These are phyloP conservation scores for Coemansia pectinata DNA, from an alignment of 192 early-diverging fungal species.

Conservation along the genomic window DNA sequence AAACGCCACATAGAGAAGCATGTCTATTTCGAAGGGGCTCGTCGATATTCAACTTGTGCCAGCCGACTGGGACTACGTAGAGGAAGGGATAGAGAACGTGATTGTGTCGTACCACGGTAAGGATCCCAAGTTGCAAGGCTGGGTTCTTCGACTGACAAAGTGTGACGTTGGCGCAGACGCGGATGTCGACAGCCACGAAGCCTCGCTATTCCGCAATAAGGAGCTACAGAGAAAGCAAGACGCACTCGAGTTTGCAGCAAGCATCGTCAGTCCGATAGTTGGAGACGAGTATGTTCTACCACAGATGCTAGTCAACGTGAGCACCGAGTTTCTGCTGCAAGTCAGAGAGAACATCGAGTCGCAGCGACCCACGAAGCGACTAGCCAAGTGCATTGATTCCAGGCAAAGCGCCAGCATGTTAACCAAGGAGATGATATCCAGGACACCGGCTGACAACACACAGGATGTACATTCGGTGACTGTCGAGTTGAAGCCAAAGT, in stretches of 20 bases:
- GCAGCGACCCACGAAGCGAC: constrained; percentile 48
- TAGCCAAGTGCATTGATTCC: constrained; percentile 51
- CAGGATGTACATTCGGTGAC: constrained; percentile 22
- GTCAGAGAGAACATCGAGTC: constrained; percentile 30
- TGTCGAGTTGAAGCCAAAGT: constrained; percentile 73
- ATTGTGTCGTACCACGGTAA: constrained; percentile 60
- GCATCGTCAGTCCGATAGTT: constrained; percentile 52
- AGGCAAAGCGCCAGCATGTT: constrained; percentile 50
- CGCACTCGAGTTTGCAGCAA: constrained; percentile 13
- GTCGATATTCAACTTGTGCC: constrained; percentile 13
- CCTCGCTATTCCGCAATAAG: constrained; percentile 14
- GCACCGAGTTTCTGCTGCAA: constrained; percentile 37
- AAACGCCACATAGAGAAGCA: background rate
- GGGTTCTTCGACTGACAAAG: constrained; percentile 40
- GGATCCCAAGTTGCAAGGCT: constrained; percentile 24
- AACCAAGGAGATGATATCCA: constrained; percentile 51
- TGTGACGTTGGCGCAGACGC: background rate
- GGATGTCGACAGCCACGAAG: constrained; percentile 15
- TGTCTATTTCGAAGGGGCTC: background rate
- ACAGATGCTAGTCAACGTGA: constrained; percentile 11
- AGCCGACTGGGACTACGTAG: constrained; percentile 63
- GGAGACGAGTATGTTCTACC: constrained; percentile 57
- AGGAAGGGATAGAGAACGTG: constrained; percentile 75
- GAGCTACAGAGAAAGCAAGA: constrained; percentile 4
- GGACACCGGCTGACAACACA: background rate